Base-by-base conservation (phyloP, 148 eudicot species). In the Cornus suecica region DNA sequence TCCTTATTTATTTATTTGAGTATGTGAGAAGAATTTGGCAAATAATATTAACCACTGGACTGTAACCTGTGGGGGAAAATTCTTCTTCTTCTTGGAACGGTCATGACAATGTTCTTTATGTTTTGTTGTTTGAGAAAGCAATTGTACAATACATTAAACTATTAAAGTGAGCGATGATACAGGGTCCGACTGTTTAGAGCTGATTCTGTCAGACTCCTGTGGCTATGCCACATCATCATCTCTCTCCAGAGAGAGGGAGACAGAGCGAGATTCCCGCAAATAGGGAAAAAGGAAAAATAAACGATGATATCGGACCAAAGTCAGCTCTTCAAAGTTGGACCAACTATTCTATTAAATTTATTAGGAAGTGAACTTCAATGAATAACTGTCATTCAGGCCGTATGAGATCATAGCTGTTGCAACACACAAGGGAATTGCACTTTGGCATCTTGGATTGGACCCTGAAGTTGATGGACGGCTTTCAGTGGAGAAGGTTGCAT, bases 391-490 rank as follows among this genome's bases (percentile, higher is more conserved):
- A 27, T 61, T 54, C 81, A 95, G 99, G 90, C 97, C 94, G 30
- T 91, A 92, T 65, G 99, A 95, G 83, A 73, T 86, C 32, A 85
- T 95, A 81, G 93, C 97, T 48, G 88, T 89, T 77, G 92, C 97
- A 42, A 92, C 94, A 45, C 70, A 68, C 37, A 95, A 88, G 84
- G 99, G 97, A 70, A 91, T 95, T 64, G 78, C 94, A 29, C 86
- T 95, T 74, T 92, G 99, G 99, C 91, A 92, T 72, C 80, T 92
- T 31, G 99, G 93, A 22, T 84, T 92, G 78, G 79, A 90, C 73
- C 97, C 99, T 61, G 89, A 87, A 75, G 83, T 76, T 56, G 86
- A 86, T 80, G 99, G 99, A 63, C 93, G 90, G 79, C 94, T 95
- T 62, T 87, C 94, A 22, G 89, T 86, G 74, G 85, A 91, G 70